phyloP scores from a whole-genome alignment of 2,329 filamentous ascomycete genomes.

The Emmonsiellopsis sp. region DNA sequence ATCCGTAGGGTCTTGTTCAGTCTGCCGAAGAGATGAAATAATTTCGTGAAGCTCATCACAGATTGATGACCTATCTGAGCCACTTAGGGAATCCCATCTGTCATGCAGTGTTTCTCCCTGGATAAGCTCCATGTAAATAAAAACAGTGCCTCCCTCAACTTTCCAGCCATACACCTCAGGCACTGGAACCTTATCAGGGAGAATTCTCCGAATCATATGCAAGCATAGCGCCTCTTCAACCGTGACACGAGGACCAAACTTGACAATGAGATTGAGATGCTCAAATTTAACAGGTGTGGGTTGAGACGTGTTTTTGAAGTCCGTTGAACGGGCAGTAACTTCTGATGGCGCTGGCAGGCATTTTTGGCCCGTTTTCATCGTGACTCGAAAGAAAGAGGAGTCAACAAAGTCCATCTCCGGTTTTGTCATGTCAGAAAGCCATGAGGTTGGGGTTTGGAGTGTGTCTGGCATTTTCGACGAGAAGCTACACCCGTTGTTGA shows the following conservation, averaged over 20 bases:
- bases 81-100: constrained; percentile 13
- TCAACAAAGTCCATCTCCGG: no score
- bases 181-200: constrained; percentile 19
- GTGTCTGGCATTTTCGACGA: no score
- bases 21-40: constrained; percentile 9
- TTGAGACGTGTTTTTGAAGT: constrained; percentile 4
- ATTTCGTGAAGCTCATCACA: constrained; percentile 14
- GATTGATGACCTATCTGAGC: constrained; percentile 9
- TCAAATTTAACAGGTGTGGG: constrained; percentile 11
- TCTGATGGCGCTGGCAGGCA: constrained; percentile 14
- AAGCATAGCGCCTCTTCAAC: constrained; percentile 17
- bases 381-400: no score
- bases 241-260: constrained; percentile 14
- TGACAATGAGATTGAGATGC: constrained; percentile 16
- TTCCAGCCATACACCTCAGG: constrained; percentile 30
- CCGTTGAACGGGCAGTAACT: constrained; percentile 13
- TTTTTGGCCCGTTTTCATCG: background rate
- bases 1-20: constrained; percentile 13
- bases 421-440: no score
- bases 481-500: no score
- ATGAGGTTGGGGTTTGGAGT: no score
- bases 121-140: constrained; percentile 27
- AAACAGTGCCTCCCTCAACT: constrained; percentile 14
- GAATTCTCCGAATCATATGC: constrained; percentile 13
- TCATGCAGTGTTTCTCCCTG: constrained; percentile 18